A percentile compares a stretch with the other conserved stretches of the same genome.
phyloP scores from a whole-genome alignment of 2,329 filamentous ascomycete species.

The Corniculantispora saksenae region DNA sequence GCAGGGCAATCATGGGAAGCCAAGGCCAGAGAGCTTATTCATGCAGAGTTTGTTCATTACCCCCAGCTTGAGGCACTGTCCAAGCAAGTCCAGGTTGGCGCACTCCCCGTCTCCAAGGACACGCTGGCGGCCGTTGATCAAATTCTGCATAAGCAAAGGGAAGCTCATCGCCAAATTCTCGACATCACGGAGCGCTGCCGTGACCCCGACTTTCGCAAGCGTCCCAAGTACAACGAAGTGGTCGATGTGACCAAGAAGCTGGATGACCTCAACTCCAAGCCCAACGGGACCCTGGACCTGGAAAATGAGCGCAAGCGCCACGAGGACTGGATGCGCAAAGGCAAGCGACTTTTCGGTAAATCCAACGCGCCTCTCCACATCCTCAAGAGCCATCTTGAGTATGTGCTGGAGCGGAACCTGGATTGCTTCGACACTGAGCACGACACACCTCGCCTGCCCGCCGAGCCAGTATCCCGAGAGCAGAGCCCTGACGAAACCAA shows the following conservation, averaged over 20 bases:
- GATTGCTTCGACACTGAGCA: slow-evolving; percentile 85
- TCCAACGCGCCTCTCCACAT: slow-evolving; percentile 97
- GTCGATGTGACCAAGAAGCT: slow-evolving; percentile 84
- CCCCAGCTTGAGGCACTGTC: slow-evolving; percentile 91
- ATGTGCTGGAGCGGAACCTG: slow-evolving; percentile 84
- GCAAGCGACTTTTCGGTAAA: slow-evolving; percentile 97
- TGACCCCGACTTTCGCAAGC: slow-evolving; percentile 71
- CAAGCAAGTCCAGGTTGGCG: slow-evolving; percentile 69
- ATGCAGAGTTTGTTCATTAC: slow-evolving; percentile 89
- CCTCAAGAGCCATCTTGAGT: slow-evolving; percentile 89
- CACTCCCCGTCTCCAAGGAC: slow-evolving; percentile 77
- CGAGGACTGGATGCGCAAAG: slow-evolving; percentile 98
- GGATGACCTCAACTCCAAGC: slow-evolving; percentile 89
- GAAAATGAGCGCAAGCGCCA: slow-evolving; percentile 93
- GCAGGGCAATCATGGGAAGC: slow-evolving; percentile 86
- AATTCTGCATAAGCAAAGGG: slow-evolving; percentile 92
- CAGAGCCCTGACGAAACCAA: slow-evolving; percentile 58
- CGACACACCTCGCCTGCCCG: slow-evolving; percentile 85
- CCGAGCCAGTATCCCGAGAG: slow-evolving; percentile 88
- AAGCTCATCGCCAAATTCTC: slow-evolving; percentile 86
- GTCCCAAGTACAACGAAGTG: slow-evolving; percentile 89
- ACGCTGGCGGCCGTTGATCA: slow-evolving; percentile 83
- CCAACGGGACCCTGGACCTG: slow-evolving; percentile 84
- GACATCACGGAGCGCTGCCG: slow-evolving; percentile 78
- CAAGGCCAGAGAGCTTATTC: slow-evolving; percentile 89